Evolutionary conservation across 1,139 yeast species (phyloP).

Genomic region (Debaryomyces sp.): DNA sequence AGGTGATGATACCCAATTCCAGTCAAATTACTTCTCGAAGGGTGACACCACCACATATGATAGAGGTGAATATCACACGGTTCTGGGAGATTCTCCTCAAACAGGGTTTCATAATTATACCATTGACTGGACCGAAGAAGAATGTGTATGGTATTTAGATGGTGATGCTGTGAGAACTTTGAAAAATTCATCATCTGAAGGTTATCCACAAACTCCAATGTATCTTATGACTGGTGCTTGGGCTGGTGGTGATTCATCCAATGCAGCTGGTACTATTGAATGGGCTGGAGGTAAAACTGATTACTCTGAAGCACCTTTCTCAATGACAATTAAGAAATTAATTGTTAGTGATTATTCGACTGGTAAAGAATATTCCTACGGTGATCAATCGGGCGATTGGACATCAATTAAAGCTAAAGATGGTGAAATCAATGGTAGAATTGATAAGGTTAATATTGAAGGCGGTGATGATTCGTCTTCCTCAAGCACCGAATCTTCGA

Average conservation of each 20-base stretch:
- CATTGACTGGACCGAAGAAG: conserved; percentile 37
- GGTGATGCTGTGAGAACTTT: conserved; percentile 47
- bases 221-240: conserved; percentile 44
- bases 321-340: conserved; percentile 33
- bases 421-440: conserved; percentile 65
- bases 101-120: conserved; percentile 34
- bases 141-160: conserved; percentile 45
- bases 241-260: conserved; percentile 51
- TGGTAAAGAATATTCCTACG: conserved; percentile 41
- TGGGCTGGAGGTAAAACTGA: conserved; percentile 49
- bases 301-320: conserved; percentile 38
- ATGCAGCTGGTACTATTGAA: conserved; percentile 50
- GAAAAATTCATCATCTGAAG: conserved; percentile 35
- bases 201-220: conserved; percentile 57
- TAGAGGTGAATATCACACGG: conserved; percentile 67
- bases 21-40: conserved; percentile 75
- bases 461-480: conserved; percentile 9
- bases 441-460: conserved; percentile 36
- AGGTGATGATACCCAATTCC: conserved; percentile 67
- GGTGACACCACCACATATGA: conserved; percentile 72
- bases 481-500: conserved; percentile 6
- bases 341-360: conserved; percentile 36
- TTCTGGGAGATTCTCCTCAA: conserved; percentile 45
- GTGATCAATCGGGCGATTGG: conserved; percentile 65
- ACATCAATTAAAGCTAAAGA: conserved; percentile 62